Evolutionary conservation across 1,139 yeast genomes (phyloP), one percentile per base, ranked within the genome.

Genomic region (Kurtzmaniella quercitrusa): DNA sequence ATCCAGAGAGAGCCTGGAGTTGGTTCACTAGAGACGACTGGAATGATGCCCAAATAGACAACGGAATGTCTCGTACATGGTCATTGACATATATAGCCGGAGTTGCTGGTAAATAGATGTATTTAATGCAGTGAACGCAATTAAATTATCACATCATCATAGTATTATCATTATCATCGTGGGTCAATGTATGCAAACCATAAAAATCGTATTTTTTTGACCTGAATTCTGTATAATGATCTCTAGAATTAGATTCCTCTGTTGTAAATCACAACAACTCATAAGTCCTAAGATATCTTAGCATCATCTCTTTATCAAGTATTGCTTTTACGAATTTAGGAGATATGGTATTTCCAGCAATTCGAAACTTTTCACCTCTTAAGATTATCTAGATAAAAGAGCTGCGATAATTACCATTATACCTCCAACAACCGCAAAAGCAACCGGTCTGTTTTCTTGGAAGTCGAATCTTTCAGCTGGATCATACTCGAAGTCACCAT

Each of bases 11-110:
- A 14, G 51, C 75, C 2, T 68, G 72, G 66, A 53, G 55, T 28
- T 67, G 73, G 71, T 71, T 71, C 51, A 39, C 73, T 1, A 54
- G 70, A 45, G 45, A 52, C n/a, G 66, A 65, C 42, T 69, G 73
- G 73, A 59, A 67, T 32, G 67, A 62, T 19, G 53, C 61, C 5
- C 55, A 59, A 30, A 68, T 70, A 19, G 76, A 70, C 45, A 66
- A 67, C 46, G 76, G 76, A 7, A 69, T 69, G 75, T 68, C 74
- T 0, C 51, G 72, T 38, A 69, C 76, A 2, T 71, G 76, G 76
- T 62, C 72, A 0, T 60, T 71, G 44, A 68, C 76, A 0, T 71
- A 58, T 47, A 61, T 66, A 38, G 73, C 75, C 2, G 75, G 72
- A 5, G 55, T 68, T 38, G 68, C 66, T 1, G 68, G 67, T 2